Percentiles rank a stretch among this genome's conserved stretches.
Conservation (phyloP, 2,329 filamentous ascomycete species). For the Pseudocercospora ulei region DNA sequence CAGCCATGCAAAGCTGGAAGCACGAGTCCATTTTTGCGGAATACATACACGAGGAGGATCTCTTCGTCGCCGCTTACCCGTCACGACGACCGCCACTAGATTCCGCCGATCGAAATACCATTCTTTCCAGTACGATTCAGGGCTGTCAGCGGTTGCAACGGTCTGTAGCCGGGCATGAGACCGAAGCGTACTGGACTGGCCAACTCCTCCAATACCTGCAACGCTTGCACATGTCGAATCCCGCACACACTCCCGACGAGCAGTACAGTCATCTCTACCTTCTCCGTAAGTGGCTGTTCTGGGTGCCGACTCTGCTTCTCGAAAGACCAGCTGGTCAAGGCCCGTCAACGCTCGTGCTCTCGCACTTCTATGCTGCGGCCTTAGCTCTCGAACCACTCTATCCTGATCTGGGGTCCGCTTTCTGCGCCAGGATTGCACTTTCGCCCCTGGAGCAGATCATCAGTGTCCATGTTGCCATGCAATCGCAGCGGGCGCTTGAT, state of each 20-base stretch:
- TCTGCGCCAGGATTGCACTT: constrained; percentile 59
- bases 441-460: constrained; percentile 79
- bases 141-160: constrained; percentile 40
- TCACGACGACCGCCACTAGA: constrained; percentile 20
- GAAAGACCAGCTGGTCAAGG: constrained; percentile 66
- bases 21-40: constrained; percentile 78
- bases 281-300: constrained; percentile 87
- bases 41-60: constrained; percentile 64
- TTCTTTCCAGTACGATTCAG: constrained; percentile 37
- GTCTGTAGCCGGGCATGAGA: constrained; percentile 39
- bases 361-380: constrained; percentile 83
- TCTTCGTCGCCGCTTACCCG: constrained; percentile 22
- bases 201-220: constrained; percentile 43
- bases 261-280: constrained; percentile 85
- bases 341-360: constrained; percentile 70
- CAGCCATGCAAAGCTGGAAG: constrained; percentile 81
- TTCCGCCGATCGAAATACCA: constrained; percentile 21
- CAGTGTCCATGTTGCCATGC: constrained; percentile 61
- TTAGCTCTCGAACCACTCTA: constrained; percentile 83
- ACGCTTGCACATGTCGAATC: constrained; percentile 36
- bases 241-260: constrained; percentile 54
- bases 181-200: constrained; percentile 43
- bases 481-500: constrained; percentile 36
- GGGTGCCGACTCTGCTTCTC: constrained; percentile 78
- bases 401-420: constrained; percentile 79